Base-by-base conservation (phyloP, 768 basidiomycete genomes). In the Fibroporia radiculosa region DNA sequence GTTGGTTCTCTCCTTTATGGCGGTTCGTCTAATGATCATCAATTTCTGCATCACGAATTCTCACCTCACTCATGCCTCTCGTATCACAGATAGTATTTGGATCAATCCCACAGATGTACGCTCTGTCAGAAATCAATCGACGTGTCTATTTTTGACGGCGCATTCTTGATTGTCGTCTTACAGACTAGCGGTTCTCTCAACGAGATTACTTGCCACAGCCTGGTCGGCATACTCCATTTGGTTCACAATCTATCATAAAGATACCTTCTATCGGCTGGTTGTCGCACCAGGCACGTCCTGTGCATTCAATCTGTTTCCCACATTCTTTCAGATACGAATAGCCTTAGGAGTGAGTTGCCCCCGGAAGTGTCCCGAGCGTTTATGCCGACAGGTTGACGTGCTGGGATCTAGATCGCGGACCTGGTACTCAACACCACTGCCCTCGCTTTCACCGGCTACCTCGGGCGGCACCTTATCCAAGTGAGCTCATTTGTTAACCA, bases 81-180 rank as follows among this genome's bases (percentile, higher is more conserved):
- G n/a, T 19, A 18, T 23, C 41, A 16, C 28, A 64, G 62, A 67
- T 78, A 45, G 48, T 71, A 14, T 66, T 66, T 28, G 71, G 75
- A 45, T 78, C 77, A 1, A 68, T 76, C 2, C 74, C 79, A 14
- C 78, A 80, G 52, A 57, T 72, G 77, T 77, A 50, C 44, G 71
- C 54, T 13, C 16, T 8, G 20, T 18, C 8, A 8, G 8, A 6
- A 35, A 7, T 10, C 16, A 10, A 10, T 7, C 16, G 6, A 18
- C 34, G 16, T 12, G 8, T 7, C 16, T 8, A 35, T 6, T 6
- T 18, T 35, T 18, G n/a, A 35, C 34, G 8, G 16, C 20, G 8
- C 7, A 35, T 8, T 12, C 34, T 35, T 18, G 7, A 19, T n/a
- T n/a, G n/a, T 31, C 12, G 33, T 32, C 18, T 39, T 36, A 36